Evolutionary conservation across 768 basidiomycete species (phyloP).

Genomic region (Mycena floridula): DNA sequence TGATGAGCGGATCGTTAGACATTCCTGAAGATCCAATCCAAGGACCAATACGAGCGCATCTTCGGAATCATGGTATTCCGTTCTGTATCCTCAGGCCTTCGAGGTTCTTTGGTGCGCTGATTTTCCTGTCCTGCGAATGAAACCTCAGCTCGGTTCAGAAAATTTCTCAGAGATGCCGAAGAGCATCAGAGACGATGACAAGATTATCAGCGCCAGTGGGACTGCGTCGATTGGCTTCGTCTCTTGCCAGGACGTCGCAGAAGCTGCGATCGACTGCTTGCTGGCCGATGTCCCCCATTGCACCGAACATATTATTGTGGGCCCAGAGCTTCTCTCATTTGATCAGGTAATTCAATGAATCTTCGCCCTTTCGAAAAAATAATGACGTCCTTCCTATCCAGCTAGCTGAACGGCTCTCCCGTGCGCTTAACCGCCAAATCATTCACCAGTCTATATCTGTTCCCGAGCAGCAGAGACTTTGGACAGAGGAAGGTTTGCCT

Average conservation of each 20-base stretch:
- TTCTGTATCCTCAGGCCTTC: constrained; percentile 8
- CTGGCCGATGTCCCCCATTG: constrained; percentile 1
- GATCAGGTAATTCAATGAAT: no score
- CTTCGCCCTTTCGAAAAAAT: no score
- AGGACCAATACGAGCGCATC: constrained; percentile 4
- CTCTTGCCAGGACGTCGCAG: constrained; percentile 7
- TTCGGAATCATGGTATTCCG: constrained; percentile 1
- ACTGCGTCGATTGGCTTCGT: constrained; percentile 4
- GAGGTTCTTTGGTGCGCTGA: constrained; percentile 6
- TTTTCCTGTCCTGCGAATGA: background rate
- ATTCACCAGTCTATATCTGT: no score
- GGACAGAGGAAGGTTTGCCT: no score
- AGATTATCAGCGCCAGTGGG: constrained; percentile 4
- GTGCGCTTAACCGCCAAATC: no score
- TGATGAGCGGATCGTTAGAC: constrained; percentile 7
- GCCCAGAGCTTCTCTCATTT: constrained; percentile 9
- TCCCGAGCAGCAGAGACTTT: no score
- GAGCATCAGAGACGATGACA: constrained; percentile 6
- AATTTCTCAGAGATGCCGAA: constrained; percentile 5
- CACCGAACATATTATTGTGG: constrained; percentile 6
- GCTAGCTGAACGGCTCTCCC: no score
- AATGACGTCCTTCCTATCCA: no score
- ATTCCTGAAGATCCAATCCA: constrained; percentile 5
- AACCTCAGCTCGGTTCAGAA: constrained; percentile 3
- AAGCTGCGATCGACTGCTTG: constrained; percentile 5